Evolutionary conservation across 2,329 filamentous ascomycete species (phyloP), one percentile per base, ranked within the genome.

Genomic region (Botrytis byssoidea): DNA sequence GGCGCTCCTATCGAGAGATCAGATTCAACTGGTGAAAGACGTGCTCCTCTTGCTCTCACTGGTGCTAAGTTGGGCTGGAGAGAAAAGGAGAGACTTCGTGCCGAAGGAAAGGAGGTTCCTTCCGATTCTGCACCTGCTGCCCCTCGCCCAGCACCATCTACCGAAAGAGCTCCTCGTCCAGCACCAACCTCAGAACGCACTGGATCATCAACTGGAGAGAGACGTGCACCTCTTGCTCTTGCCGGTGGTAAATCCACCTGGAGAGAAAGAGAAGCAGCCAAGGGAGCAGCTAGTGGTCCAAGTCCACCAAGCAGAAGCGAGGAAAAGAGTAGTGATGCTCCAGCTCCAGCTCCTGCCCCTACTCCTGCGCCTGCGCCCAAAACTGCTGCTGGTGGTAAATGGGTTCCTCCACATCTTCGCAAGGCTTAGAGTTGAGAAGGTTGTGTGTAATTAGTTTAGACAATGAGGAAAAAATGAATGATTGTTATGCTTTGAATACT

Each of bases 181-280:
- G 35, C 35, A 40, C 12, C 22, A 63, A 63, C 37, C 4, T 1
- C 32, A n/a, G 60, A 63, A 42, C 60, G 22, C n/a, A n/a, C 35
- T 9, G 81, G 82, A 90, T 89, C 83, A 90, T 89, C 83, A 88
- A 86, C 79, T 93, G 92, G 92, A 90, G 92, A 81, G 63, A 60
- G 66, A 55, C 66, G 57, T 61, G 66, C 71, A 55, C 87, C 85
- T 75, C 85, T 93, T 75, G 82, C 85, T 71, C 87, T 93, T 71
- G 83, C 87, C 75, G 88, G 88, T 77, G 85, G 81, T 82, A 90
- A 89, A 83, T 48, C 59, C 29, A 88, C 86, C 79, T 94, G 92
- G 73, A 70, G 89, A 83, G 89, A 91, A 29, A 85, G 88, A 70
- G 82, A 88, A 80, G 86, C 86, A 44, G 85, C 85, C 69, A 89